Conservation (phyloP, 2,329 filamentous ascomycete species). For the Diaporthe ilicicola region DNA sequence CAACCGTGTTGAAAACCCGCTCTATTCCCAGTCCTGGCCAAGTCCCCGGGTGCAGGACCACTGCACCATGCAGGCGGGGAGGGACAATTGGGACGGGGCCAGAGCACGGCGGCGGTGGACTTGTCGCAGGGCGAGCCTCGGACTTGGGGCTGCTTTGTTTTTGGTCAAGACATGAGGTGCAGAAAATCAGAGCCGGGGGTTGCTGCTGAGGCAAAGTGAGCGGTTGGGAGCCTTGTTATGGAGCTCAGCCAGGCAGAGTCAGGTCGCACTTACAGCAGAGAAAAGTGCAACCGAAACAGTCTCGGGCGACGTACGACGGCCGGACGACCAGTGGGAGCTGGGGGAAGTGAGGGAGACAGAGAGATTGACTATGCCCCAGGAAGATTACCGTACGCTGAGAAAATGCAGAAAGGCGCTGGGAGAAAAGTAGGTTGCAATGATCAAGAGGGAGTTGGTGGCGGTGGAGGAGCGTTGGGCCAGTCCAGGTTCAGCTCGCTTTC, state of each 20-base stretch:
- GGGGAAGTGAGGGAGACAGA: neutral
- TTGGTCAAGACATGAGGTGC: conserved; percentile 35
- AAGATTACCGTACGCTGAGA: conserved; percentile 2
- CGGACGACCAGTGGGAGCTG: neutral
- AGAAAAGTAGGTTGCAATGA: conserved; percentile 16
- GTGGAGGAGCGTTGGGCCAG: conserved; percentile 28
- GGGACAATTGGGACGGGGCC: conserved; percentile 13
- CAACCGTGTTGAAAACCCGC: conserved; percentile 28
- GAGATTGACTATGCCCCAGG: neutral
- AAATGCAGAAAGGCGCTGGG: conserved; percentile 5
- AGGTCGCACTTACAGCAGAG: conserved; percentile 32
- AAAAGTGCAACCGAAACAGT: conserved; percentile 20
- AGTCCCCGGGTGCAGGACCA: conserved; percentile 30
- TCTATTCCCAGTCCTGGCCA: conserved; percentile 29
- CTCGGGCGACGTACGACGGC: conserved; percentile 20
- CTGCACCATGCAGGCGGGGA: conserved; percentile 32
- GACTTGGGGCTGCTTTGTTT: conserved; percentile 30
- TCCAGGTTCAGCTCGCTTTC: conserved; percentile 28
- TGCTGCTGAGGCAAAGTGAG: conserved; percentile 29
- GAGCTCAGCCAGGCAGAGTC: conserved; percentile 21
- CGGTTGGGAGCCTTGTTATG: conserved; percentile 21
- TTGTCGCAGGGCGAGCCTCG: conserved; percentile 30
- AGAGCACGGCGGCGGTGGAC: conserved; percentile 19
- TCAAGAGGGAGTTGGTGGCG: conserved; percentile 19
- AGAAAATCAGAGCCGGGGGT: conserved; percentile 24